A percentile compares a stretch with the other conserved stretches of the same genome.
phyloP scores from a whole-genome alignment of 2,329 filamentous ascomycete species.

The Exophiala sp. region DNA sequence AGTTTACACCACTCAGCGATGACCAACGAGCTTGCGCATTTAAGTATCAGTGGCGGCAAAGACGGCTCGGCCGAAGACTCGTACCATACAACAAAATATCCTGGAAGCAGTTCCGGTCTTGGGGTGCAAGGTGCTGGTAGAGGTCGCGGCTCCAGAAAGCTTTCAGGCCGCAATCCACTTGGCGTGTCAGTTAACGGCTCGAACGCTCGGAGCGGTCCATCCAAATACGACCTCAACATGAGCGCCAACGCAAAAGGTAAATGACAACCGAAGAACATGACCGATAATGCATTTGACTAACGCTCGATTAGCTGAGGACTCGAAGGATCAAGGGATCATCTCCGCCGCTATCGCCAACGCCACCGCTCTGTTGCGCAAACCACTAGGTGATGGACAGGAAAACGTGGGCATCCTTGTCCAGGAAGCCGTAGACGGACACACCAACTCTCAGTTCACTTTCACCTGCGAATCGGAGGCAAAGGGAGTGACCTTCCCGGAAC shows the following conservation, averaged over 20 bases:
- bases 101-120: slow-evolving; percentile 46
- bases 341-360: slow-evolving; percentile 87
- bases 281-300: slow-evolving; percentile 5
- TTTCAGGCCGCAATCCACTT: slow-evolving; percentile 27
- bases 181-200: slow-evolving; percentile 30
- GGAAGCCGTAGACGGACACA: slow-evolving; percentile 59
- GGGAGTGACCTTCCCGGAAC: slow-evolving; percentile 67
- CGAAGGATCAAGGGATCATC: slow-evolving; percentile 70
- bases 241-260: slow-evolving; percentile 26
- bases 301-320: slow-evolving; percentile 38
- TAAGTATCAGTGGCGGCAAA: slow-evolving; percentile 50
- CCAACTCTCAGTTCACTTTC: slow-evolving; percentile 90
- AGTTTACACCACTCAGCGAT: slow-evolving; percentile 54
- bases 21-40: slow-evolving; percentile 58
- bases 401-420: slow-evolving; percentile 73
- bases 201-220: slow-evolving; percentile 26
- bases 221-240: slow-evolving; percentile 28
- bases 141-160: slow-evolving; percentile 66
- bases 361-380: slow-evolving; percentile 56
- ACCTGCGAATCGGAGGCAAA: slow-evolving; percentile 88
- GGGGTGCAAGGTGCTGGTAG: slow-evolving; percentile 76
- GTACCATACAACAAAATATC: slow-evolving; percentile 41
- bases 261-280: background rate
- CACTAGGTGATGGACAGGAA: slow-evolving; percentile 60
- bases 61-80: slow-evolving; percentile 36